Base-by-base conservation (phyloP, 108 stramenopile species). In the Nitzschia inconspicua region DNA sequence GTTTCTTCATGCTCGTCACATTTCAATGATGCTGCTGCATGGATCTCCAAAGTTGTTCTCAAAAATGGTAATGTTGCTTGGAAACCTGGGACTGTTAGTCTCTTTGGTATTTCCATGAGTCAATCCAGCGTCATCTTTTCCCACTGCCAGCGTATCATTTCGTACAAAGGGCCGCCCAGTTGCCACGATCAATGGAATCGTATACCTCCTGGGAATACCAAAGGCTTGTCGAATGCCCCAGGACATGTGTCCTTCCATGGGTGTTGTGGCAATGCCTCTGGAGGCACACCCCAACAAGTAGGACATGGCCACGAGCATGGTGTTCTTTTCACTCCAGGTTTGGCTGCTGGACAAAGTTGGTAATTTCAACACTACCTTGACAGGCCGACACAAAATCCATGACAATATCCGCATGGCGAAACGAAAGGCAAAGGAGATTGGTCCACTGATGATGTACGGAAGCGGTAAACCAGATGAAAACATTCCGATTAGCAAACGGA, bases 321-420 rank as follows among this genome's bases (percentile, higher is more conserved):
- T 88, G 60, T 95, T 91, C 72, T 96, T 96, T 36, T 84, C 72
- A 11, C 89, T 58, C 96, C 96, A 96, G 0, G 91, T 80, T 53
- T 94, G 87, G 22, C 90, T 58, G 8, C 79, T 74, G 16, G 71
- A 57, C 40, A 95, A 56, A 6, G 86, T 80, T 6, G 95, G 95
- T n/a, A n/a, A n/a, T n/a, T n/a, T n/a, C n/a, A n/a, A n/a, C 26
- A 96, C 55, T 28, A 73, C 46, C 47, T 70, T 55, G 11, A 76
- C 41, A n/a, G 43, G 20, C 43, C 80, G 68, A 8, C 70, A 53
- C 4, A 83, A n/a, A n/a, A n/a, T n/a, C 30, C 61, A 39, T 11
- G 63, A 63, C 2, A 82, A 52, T 11, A 85, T 27, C 1, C 79
- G 60, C 61, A 91, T 43, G 2, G 46, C 79, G 0, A 60, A 18